Evolutionary conservation across 805 yeast species (phyloP), one percentile per base, ranked within the genome.

Genomic region (Saccharomycopsis selenospora): DNA sequence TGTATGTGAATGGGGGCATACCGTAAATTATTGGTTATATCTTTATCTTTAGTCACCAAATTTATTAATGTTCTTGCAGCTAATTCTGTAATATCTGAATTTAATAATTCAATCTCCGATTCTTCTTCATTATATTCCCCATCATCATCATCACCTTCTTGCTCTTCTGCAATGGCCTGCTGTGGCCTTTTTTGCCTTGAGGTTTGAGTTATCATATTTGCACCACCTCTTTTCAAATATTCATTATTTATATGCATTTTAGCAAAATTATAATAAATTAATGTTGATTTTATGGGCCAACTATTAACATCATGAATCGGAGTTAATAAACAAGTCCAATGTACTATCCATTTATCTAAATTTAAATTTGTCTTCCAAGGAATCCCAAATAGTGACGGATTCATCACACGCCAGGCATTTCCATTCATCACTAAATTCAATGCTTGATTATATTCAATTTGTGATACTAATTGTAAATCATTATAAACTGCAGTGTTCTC

Each of bases 291-390:
- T 1, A 84, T 74, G 7, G 84, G 76, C 89, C 89, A 82, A 0
- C 71, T 63, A 33, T 79, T 76, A 25, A 64, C 64, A 17, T 63
- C 66, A 44, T 71, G 71, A 43, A 77, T 71, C 1, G 85, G 84
- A 2, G 84, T 76, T 18, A 82, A 63, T 36, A 81, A 61, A 8
- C 82, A 85, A 0, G 89, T 79, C 89, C 89, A 82, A 18, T 82
- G 80, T 3, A 82, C 85, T 86, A 82, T 82, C 89, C 89, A 82
- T 61, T 75, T 79, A 57, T 82, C 89, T 30, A 82, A 63, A 50
- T 80, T 85, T 49, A 82, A 62, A 58, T 82, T 82, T 4, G 80
- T 73, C 55, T 75, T 76, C 59, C 84, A 81, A 0, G 87, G 87
- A 7, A 82, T 69, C 0, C 89, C 89, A 59, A 81, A 76, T 1